Evolutionary conservation across 106 monocot genomes (phyloP).

Genomic region (Acanthochlamys bracteata): DNA sequence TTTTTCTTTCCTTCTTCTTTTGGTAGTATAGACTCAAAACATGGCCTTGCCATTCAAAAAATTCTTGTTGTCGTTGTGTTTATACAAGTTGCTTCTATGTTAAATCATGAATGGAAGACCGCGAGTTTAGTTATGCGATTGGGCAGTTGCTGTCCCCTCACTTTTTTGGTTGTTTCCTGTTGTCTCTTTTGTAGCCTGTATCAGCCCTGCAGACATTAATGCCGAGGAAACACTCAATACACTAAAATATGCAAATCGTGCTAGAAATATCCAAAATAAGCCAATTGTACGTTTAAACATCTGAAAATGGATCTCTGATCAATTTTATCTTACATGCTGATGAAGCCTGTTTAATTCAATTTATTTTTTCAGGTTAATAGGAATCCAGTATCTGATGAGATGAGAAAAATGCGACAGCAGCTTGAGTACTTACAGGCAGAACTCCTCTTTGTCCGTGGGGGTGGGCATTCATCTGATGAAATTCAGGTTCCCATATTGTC

Average conservation of each 20-base stretch:
- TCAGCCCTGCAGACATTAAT: slow-evolving; percentile 98
- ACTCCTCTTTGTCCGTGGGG: slow-evolving; percentile 64
- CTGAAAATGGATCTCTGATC: not conserved
- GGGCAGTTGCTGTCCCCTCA: no score
- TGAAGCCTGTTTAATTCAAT: not conserved
- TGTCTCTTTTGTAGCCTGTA: slow-evolving; percentile 56
- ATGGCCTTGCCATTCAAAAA: no score
- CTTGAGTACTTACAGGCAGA: slow-evolving; percentile 95
- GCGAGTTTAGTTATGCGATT: no score
- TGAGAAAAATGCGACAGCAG: slow-evolving; percentile 91
- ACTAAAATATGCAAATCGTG: slow-evolving; percentile 97
- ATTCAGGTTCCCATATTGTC: slow-evolving; percentile 39
- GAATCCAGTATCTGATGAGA: slow-evolving; percentile 83
- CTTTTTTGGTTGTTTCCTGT: no score
- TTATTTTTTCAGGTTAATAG: slow-evolving; percentile 66
- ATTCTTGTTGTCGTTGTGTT: no score
- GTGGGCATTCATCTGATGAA: slow-evolving; percentile 52
- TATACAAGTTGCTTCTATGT: no score
- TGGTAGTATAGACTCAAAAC: no score
- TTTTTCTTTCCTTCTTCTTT: no score
- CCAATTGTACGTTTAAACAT: slow-evolving; percentile 59
- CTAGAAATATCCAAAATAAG: slow-evolving; percentile 97
- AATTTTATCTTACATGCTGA: not conserved
- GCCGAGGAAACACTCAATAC: slow-evolving; percentile 97
- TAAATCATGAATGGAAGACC: no score